Evolutionary conservation across 2,329 filamentous ascomycete genomes (phyloP), one percentile per base, ranked within the genome.

Genomic region (Claviceps citrina): DNA sequence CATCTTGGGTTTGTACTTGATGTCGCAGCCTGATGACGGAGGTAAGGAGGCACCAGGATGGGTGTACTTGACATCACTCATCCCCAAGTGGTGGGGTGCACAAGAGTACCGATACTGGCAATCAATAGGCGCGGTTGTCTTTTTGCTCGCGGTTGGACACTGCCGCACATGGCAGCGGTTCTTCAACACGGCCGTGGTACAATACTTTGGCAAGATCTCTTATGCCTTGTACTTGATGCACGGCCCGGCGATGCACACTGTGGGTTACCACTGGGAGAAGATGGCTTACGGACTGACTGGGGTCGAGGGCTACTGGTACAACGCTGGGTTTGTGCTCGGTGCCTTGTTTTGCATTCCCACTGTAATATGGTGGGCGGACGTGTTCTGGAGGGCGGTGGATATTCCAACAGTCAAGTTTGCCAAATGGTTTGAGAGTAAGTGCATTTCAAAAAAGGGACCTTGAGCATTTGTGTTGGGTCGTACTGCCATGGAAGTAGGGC

Each of bases 161-260:
- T 66, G 65, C 4, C 52, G 55, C 2, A 54, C 51, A 4, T 67
- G 70, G 60, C 67, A 70, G 49, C 55, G 58, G 15, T 57, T 73
- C 42, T 73, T 76, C 55, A 67, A 67, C 49, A 57, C 60, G 1
- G 49, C 56, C 2, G 47, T 63, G 13, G 59, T 73, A 3, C 71
- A 75, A 50, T 78, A 77, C 54, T 58, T 78, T 5, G 74, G 74
- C 43, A 67, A 67, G 50, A 68, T 78, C 47, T 76, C 70, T 39
- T 78, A 73, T 50, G 67, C 71, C 37, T 51, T 78, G 20, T 78
- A 78, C 52, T 63, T 78, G 12, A 68, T 76, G 60, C 74, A 78
- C 51, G 71, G 72, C 1, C 68, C 70, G 3, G 63, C 68, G 2
- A 63, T 70, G 50, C 70, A 73, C 47, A 64, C 65, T 2, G 48